A percentile compares a stretch with the other conserved stretches of the same genome.
phyloP scores from a whole-genome alignment of 768 basidiomycete genomes.

The Terana coerulea region DNA sequence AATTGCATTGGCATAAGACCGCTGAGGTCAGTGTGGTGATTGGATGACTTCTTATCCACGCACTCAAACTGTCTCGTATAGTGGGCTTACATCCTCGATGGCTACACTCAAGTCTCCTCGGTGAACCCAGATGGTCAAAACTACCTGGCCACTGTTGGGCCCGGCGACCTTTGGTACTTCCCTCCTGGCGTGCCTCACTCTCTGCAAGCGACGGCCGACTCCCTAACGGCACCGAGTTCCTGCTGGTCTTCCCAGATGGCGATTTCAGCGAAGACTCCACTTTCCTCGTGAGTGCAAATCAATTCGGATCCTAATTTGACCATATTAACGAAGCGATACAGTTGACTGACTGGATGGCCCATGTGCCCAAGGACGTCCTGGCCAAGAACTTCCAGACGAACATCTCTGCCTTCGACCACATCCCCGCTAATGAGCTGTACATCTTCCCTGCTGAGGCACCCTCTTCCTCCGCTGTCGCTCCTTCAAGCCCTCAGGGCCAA shows the following conservation, averaged over 20 bases:
- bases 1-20: too few species aligned
- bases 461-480: conserved; percentile 35
- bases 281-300: conserved; percentile 26
- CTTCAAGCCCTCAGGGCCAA: conserved; percentile 32
- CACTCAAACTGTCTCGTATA: conserved; percentile 33
- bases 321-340: conserved; percentile 10
- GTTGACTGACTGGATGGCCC: conserved; percentile 31
- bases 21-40: conserved; percentile 17
- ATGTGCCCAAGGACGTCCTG: conserved; percentile 33
- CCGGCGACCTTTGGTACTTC: conserved; percentile 34
- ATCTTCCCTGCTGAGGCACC: conserved; percentile 30
- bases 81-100: conserved; percentile 32
- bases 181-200: conserved; percentile 35
- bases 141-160: conserved; percentile 21
- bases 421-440: conserved; percentile 26
- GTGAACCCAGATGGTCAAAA: conserved; percentile 24
- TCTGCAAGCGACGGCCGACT: conserved; percentile 30
- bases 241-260: conserved; percentile 41
- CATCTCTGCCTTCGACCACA: conserved; percentile 28
- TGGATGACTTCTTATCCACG: background rate
- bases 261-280: conserved; percentile 32
- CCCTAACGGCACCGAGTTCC: conserved; percentile 29
- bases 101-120: conserved; percentile 20
- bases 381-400: conserved; percentile 32
- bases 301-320: conserved; percentile 9